Conservation (phyloP, 805 yeast genomes). For the Candida michaelii region DNA sequence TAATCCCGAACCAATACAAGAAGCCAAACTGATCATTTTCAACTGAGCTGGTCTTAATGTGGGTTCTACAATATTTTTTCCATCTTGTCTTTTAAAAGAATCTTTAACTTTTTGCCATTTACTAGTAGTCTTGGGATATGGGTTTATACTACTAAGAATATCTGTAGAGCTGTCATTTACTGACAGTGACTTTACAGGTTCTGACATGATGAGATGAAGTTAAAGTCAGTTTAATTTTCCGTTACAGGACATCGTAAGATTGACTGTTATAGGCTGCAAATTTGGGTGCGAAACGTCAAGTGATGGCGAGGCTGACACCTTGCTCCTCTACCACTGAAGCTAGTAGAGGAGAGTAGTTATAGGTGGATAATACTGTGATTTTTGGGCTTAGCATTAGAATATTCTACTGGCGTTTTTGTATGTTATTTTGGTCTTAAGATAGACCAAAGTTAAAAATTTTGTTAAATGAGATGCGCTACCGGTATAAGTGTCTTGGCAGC, state of each 20-base stretch:
- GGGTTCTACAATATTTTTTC: conserved; percentile 12
- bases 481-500: too few relatives aligned
- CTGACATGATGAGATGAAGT: not conserved
- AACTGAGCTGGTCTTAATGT: conserved; percentile 31
- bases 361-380: too few relatives aligned
- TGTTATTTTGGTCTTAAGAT: too few relatives aligned
- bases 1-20: conserved; percentile 44
- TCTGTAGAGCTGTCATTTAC: not conserved
- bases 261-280: conserved; percentile 4
- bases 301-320: not conserved
- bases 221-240: not conserved
- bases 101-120: conserved; percentile 3
- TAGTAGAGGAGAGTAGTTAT: too few relatives aligned
- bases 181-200: conserved; percentile 2
- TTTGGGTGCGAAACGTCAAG: not conserved
- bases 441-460: too few relatives aligned
- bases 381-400: too few relatives aligned
- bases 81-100: conserved; percentile 24
- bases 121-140: not conserved
- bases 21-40: conserved; percentile 42
- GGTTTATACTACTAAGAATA: not conserved
- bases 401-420: too few relatives aligned
- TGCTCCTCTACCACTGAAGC: too few relatives aligned
- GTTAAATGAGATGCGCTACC: too few relatives aligned
- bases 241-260: too few relatives aligned